Evolutionary conservation across 106 monocot species (phyloP).

Genomic region (Allium sativum): DNA sequence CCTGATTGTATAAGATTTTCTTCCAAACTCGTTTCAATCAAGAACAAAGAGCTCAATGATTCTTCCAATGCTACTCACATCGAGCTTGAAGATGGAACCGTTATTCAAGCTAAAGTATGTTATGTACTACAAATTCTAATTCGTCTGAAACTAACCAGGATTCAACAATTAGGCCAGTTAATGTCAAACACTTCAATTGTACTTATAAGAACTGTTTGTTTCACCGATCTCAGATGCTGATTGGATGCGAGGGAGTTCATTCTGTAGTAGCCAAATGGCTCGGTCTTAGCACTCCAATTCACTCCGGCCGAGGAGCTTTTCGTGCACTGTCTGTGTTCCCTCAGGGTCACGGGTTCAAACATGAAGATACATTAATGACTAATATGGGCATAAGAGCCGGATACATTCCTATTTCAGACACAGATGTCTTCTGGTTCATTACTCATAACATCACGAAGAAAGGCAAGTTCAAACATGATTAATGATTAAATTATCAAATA

Average conservation of each 20-base stretch:
- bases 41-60: not conserved
- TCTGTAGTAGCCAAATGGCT: slow-evolving; percentile 21
- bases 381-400: slow-evolving; percentile 13
- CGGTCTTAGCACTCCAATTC: slow-evolving; percentile 1
- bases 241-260: slow-evolving; percentile 24
- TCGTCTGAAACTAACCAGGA: too few relatives aligned
- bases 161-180: not conserved
- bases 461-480: not conserved
- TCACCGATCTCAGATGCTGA: not conserved
- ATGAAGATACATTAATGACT: slow-evolving; percentile 7
- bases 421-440: slow-evolving; percentile 32
- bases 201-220: too few relatives aligned
- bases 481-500: too few relatives aligned
- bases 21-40: slow-evolving; percentile 8
- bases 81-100: slow-evolving; percentile 7
- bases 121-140: not conserved
- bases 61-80: not conserved
- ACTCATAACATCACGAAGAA: not conserved
- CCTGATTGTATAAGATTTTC: slow-evolving; percentile 8
- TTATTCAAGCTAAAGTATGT: not conserved
- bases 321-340: slow-evolving; percentile 12
- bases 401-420: slow-evolving; percentile 23
- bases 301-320: slow-evolving; percentile 8
- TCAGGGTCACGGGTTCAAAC: slow-evolving; percentile 6
- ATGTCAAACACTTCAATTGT: too few relatives aligned